These are phyloP conservation scores for Chalciporus pseudorubinellus DNA, from an alignment of 768 basidiomycete genomes.

Conservation along the genomic window DNA sequence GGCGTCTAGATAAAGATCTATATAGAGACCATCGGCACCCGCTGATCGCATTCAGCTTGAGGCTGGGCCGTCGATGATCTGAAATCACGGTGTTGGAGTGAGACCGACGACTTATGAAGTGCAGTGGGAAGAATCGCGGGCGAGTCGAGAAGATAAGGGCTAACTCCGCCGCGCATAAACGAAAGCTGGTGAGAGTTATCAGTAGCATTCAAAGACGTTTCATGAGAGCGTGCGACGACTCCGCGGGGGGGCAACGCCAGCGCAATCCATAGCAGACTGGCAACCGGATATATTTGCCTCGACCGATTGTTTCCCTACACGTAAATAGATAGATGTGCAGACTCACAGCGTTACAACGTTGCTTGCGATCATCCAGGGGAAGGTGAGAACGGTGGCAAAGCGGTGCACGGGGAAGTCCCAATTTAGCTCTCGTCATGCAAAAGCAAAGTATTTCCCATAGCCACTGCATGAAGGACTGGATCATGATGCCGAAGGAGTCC, in stretches of 20 bases:
- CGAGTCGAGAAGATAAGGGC: not conserved
- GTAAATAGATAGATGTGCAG: not conserved
- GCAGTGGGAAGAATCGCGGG: not conserved
- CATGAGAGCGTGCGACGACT: no score
- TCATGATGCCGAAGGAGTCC: not conserved
- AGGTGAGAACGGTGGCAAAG: not conserved
- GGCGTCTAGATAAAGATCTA: conserved; percentile 13
- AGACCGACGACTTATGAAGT: not conserved
- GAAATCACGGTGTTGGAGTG: not conserved
- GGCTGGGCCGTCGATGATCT: not conserved
- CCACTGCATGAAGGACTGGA: not conserved
- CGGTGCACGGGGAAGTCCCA: not conserved
- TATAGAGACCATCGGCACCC: not conserved
- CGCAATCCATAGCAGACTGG: no score
- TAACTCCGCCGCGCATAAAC: no score
- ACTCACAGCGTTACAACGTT: no score
- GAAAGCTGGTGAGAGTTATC: not conserved
- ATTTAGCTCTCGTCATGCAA: conserved; percentile 6
- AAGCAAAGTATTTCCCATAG: no score
- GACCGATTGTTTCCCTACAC: no score
- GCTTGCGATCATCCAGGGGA: no score
- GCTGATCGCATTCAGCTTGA: conserved; percentile 1
- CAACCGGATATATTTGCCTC: no score
- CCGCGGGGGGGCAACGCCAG: no score
- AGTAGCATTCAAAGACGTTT: not conserved